Evolutionary conservation across 345 rosid genomes (phyloP).

Genomic region (Brassica carinata): DNA sequence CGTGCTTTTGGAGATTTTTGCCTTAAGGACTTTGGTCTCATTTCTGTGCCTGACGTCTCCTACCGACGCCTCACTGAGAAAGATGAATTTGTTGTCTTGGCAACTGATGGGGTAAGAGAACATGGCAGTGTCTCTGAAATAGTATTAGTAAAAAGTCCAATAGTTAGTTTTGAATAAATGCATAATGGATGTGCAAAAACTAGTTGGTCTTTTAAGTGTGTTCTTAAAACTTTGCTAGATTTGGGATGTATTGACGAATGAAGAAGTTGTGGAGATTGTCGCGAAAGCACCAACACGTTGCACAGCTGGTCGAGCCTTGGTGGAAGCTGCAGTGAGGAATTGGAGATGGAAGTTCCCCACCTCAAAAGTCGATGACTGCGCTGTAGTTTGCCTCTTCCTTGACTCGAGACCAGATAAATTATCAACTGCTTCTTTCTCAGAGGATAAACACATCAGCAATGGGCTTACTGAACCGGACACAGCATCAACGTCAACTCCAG

Average conservation of each 20-base stretch:
- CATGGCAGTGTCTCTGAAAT: neutral
- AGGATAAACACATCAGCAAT: slow-evolving; percentile 17
- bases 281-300: slow-evolving; percentile 71
- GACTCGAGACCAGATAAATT: slow-evolving; percentile 47
- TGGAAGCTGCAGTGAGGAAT: slow-evolving; percentile 77
- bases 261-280: slow-evolving; percentile 81
- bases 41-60: slow-evolving; percentile 86
- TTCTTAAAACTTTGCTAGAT: slow-evolving; percentile 46
- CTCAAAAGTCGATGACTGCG: slow-evolving; percentile 95
- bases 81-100: slow-evolving; percentile 92
- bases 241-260: slow-evolving; percentile 93
- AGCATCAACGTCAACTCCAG: slow-evolving; percentile 36
- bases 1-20: slow-evolving; percentile 99
- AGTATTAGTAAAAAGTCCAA: neutral
- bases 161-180: neutral
- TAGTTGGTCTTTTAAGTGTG: slow-evolving; percentile 39
- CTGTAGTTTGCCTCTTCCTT: slow-evolving; percentile 92
- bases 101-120: slow-evolving; percentile 86
- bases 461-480: slow-evolving; percentile 9
- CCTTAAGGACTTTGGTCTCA: slow-evolving; percentile 90
- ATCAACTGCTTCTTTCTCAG: slow-evolving; percentile 51
- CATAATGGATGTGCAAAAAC: neutral
- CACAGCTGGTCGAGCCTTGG: slow-evolving; percentile 75
- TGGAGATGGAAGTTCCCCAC: slow-evolving; percentile 95
- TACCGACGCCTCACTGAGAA: slow-evolving; percentile 62